Conservation (phyloP, 805 yeast genomes). For the Saturnispora bothae region DNA sequence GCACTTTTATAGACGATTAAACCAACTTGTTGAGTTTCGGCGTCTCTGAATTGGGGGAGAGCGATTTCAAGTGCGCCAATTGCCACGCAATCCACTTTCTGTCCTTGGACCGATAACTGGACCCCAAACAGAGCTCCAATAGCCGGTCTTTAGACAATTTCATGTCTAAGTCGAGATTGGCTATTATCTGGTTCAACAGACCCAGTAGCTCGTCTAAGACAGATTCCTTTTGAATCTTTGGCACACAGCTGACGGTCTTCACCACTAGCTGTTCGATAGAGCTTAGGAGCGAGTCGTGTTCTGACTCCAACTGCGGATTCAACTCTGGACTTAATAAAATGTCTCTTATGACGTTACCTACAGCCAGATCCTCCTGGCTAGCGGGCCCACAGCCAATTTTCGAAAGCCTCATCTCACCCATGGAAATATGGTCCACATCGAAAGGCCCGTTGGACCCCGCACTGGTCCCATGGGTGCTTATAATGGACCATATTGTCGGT, state of each 20-base stretch:
- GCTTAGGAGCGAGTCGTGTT: not conserved
- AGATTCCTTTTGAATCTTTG: too few species aligned
- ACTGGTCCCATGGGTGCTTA: constrained; percentile 1
- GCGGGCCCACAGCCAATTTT: not conserved
- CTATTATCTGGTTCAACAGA: too few species aligned
- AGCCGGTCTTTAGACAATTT: too few species aligned
- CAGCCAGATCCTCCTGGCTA: not conserved
- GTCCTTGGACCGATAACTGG: too few species aligned
- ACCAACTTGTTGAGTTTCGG: too few species aligned
- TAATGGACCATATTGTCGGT: constrained; percentile 2
- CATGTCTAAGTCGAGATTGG: too few species aligned
- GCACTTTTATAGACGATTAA: too few species aligned
- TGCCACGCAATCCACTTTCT: too few species aligned
- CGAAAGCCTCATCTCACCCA: constrained; percentile 7
- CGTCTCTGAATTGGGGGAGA: too few species aligned
- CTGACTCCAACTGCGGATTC: not conserved
- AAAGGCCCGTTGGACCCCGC: not conserved
- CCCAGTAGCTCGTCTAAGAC: too few species aligned
- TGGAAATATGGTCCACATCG: constrained; percentile 3
- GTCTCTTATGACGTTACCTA: constrained; percentile 1
- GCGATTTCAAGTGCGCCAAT: too few species aligned
- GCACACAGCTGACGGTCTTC: not conserved
- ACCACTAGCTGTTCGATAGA: not conserved
- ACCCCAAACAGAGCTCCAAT: too few species aligned
- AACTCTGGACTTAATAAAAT: not conserved